Conservation (phyloP, 2,329 filamentous ascomycete genomes). For the Penicillium crustosum region DNA sequence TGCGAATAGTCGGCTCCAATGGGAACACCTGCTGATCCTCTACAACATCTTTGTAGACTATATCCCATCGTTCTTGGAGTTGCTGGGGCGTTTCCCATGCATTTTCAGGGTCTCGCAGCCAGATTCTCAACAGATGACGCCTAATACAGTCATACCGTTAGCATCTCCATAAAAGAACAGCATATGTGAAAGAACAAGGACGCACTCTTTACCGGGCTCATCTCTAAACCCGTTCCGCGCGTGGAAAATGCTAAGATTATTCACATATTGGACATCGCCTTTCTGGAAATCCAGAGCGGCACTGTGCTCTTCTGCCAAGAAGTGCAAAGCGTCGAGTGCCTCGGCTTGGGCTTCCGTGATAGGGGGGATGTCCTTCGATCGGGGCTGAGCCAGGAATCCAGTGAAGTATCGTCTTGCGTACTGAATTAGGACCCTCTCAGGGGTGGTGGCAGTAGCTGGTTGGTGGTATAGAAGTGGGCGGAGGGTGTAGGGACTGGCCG, state of each 20-base stretch:
- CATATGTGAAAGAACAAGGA: background rate
- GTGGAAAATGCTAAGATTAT: constrained; percentile 55
- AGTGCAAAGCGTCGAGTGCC: constrained; percentile 54
- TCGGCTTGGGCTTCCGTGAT: constrained; percentile 56
- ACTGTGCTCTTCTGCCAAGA: constrained; percentile 47
- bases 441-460: constrained; percentile 45
- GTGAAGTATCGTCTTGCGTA: constrained; percentile 62
- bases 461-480: constrained; percentile 54
- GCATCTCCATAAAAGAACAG: background rate
- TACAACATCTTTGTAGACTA: constrained; percentile 43
- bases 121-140: constrained; percentile 50
- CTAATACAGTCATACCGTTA: constrained; percentile 21
- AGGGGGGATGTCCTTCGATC: constrained; percentile 46
- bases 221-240: constrained; percentile 50
- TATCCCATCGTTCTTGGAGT: constrained; percentile 41
- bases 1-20: constrained; percentile 39
- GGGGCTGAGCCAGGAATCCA: constrained; percentile 46
- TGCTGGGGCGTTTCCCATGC: constrained; percentile 47
- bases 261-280: constrained; percentile 54
- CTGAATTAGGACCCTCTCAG: constrained; percentile 59
- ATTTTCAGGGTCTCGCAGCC: constrained; percentile 49
- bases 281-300: constrained; percentile 48
- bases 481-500: constrained; percentile 46
- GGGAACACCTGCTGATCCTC: constrained; percentile 46
- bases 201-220: constrained; percentile 39